Percentiles rank a stretch among this genome's conserved stretches.
phyloP scores from a whole-genome alignment of 2,329 filamentous ascomycete genomes.

The Bipolaris bicolor region DNA sequence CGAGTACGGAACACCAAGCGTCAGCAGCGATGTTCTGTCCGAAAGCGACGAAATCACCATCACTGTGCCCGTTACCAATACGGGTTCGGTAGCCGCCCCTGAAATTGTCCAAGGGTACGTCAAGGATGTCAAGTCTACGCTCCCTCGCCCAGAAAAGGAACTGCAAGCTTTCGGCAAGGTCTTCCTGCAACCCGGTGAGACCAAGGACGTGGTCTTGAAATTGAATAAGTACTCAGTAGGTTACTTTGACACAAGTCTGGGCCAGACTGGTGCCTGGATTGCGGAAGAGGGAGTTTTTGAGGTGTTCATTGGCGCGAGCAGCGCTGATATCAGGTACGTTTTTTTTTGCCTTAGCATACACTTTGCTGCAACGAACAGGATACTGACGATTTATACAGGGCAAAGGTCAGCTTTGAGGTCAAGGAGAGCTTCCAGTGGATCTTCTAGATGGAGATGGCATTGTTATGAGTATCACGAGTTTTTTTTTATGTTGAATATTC shows the following conservation, averaged over 20 bases:
- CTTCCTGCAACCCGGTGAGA: conserved; percentile 47
- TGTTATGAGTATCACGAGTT: conserved; percentile 9
- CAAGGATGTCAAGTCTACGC: conserved; percentile 64
- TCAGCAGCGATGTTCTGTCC: conserved; percentile 57
- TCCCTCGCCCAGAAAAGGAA: conserved; percentile 73
- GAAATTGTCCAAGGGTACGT: conserved; percentile 74
- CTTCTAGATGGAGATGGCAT: conserved; percentile 51
- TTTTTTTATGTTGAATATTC: conserved; percentile 6
- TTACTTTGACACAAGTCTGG: conserved; percentile 67
- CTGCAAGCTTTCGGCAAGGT: conserved; percentile 67
- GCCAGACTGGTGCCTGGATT: conserved; percentile 61
- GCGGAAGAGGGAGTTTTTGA: conserved; percentile 69
- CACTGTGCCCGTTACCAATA: conserved; percentile 61
- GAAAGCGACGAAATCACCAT: conserved; percentile 56
- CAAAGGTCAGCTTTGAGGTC: conserved; percentile 62
- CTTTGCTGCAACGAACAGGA: neutral
- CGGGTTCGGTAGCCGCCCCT: conserved; percentile 62
- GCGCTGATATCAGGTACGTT: conserved; percentile 66
- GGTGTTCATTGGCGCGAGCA: conserved; percentile 66
- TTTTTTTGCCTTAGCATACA: neutral
- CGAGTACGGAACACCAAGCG: conserved; percentile 64
- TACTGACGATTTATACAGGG: conserved; percentile 47
- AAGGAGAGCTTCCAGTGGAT: conserved; percentile 70
- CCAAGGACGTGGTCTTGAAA: conserved; percentile 38
- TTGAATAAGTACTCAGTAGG: conserved; percentile 57